These are phyloP conservation scores for Silene uniflora DNA, from an alignment of 148 eudicot species.

Conservation along the genomic window DNA sequence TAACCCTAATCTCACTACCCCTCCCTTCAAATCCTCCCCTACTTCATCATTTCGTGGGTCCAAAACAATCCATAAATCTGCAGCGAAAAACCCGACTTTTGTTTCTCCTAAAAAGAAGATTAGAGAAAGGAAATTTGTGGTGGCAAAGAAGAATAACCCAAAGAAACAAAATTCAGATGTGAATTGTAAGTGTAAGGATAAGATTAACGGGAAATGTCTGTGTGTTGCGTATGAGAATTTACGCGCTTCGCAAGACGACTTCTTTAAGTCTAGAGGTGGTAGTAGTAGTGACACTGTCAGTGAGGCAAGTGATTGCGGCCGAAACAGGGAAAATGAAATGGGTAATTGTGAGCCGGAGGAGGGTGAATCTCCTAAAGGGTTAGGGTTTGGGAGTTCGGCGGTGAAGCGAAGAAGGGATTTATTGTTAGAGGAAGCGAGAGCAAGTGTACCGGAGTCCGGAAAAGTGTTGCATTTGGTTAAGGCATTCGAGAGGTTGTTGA, in stretches of 20 bases:
- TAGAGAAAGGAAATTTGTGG: conserved; percentile 69
- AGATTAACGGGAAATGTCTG: conserved; percentile 51
- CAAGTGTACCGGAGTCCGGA: conserved; percentile 57
- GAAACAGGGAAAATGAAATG: not conserved
- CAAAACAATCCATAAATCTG: conserved; percentile 33
- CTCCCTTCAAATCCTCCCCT: conserved; percentile 26
- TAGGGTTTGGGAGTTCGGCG: conserved; percentile 32
- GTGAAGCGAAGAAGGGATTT: conserved; percentile 68
- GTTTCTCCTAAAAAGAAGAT: conserved; percentile 48
- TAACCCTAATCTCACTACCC: conserved; percentile 42
- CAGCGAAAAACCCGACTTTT: conserved; percentile 28
- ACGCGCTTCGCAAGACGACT: conserved; percentile 83
- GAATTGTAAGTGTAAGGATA: conserved; percentile 60
- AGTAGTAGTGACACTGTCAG: not conserved
- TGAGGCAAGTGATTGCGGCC: too few species aligned
- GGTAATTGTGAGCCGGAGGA: conserved; percentile 31
- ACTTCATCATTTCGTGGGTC: conserved; percentile 32
- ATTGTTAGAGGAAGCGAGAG: conserved; percentile 61
- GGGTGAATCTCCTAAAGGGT: conserved; percentile 34
- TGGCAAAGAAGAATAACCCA: conserved; percentile 54
- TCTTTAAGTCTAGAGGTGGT: conserved; percentile 41
- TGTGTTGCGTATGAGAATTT: conserved; percentile 78
- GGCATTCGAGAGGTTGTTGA: conserved; percentile 70
- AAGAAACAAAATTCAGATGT: conserved; percentile 22
- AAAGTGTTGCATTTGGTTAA: conserved; percentile 73